These are phyloP conservation scores for Setaria italica DNA, from an alignment of 202 grass and related monocot genomes.

Conservation along the genomic window DNA sequence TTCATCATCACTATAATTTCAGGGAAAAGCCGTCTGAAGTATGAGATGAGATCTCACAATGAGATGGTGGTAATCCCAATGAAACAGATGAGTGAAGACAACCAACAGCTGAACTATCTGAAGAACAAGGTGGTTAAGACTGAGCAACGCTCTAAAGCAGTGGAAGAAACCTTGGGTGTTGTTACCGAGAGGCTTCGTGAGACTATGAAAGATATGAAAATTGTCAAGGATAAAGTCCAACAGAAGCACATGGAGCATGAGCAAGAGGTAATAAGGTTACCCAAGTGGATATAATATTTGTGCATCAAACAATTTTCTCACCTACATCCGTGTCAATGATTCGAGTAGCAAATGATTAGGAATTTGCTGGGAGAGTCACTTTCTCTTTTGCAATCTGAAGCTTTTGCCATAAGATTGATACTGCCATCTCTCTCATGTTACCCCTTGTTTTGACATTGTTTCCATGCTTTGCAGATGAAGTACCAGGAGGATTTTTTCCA, in stretches of 20 bases:
- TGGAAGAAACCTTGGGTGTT: conserved; percentile 66
- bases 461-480: conserved; percentile 73
- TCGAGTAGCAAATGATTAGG: conserved; percentile 5
- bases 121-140: conserved; percentile 82
- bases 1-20: conserved; percentile 40
- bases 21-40: conserved; percentile 79
- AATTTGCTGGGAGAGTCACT: conserved; percentile 8
- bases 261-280: conserved; percentile 68
- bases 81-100: conserved; percentile 93
- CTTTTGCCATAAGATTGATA: neutral
- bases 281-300: neutral
- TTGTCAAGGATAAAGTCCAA: conserved; percentile 69
- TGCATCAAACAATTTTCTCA: neutral
- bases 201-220: conserved; percentile 61
- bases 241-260: conserved; percentile 84
- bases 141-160: conserved; percentile 67
- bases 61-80: conserved; percentile 90
- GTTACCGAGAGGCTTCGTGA: conserved; percentile 70
- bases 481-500: conserved; percentile 83
- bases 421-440: neutral
- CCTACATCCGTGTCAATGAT: neutral
- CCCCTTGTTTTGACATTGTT: conserved; percentile 22
- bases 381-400: neutral
- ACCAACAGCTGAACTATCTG: conserved; percentile 74
- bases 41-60: conserved; percentile 85